Evolutionary conservation across 2,329 filamentous ascomycete species (phyloP).

Genomic region (Trichoderma lentiforme): DNA sequence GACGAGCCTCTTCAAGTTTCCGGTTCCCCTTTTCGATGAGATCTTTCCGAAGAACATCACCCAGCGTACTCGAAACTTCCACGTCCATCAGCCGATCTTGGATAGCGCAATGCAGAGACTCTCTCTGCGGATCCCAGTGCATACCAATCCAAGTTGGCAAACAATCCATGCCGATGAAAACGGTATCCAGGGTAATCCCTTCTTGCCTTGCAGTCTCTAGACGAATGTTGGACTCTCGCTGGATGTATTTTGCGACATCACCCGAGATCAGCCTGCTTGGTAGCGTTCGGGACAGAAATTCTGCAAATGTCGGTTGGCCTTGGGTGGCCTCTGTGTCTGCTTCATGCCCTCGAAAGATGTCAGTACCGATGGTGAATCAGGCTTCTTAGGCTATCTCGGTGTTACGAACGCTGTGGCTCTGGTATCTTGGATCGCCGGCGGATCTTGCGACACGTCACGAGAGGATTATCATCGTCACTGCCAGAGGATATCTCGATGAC

Average conservation of each 20-base stretch:
- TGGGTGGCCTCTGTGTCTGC: background rate
- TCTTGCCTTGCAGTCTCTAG: conserved; percentile 24
- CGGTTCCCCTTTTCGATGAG: conserved; percentile 28
- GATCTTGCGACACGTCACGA: background rate
- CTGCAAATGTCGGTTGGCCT: conserved; percentile 5
- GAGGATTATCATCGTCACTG: conserved; percentile 3
- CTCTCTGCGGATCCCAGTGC: conserved; percentile 26
- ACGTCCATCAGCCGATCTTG: conserved; percentile 25
- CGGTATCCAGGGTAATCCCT: conserved; percentile 19
- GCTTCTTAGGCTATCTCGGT: background rate
- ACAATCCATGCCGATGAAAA: conserved; percentile 30
- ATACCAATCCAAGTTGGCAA: conserved; percentile 29
- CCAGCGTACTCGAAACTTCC: conserved; percentile 22
- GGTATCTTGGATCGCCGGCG: background rate
- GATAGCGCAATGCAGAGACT: conserved; percentile 27
- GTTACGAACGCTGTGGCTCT: background rate
- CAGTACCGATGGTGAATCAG: background rate
- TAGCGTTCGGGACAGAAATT: conserved; percentile 21
- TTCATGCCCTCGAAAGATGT: background rate
- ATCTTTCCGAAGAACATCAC: conserved; percentile 21
- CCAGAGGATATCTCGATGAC: conserved; percentile 11
- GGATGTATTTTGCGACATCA: conserved; percentile 24
- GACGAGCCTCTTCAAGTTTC: conserved; percentile 27
- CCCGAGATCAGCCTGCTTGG: conserved; percentile 25
- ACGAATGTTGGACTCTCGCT: conserved; percentile 24